Conservation (phyloP, 1,284 basidiomycete species). For the Apiotrichum mycotoxinovorans region DNA sequence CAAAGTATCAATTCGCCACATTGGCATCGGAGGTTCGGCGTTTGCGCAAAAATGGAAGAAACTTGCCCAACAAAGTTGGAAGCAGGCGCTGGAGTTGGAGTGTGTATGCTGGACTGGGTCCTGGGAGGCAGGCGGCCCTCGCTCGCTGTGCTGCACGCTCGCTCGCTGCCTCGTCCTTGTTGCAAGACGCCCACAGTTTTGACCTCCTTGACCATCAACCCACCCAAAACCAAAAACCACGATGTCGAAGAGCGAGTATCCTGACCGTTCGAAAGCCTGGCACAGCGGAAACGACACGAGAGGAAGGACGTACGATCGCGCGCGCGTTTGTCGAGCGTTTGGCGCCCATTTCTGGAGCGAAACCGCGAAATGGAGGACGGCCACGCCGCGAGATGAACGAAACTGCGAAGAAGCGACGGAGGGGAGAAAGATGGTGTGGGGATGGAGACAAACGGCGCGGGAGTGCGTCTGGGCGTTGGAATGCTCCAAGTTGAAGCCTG, state of each 20-base stretch:
- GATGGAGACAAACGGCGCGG: no score
- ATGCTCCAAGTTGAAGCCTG: no score
- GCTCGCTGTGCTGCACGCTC: not conserved
- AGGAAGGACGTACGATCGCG: no score
- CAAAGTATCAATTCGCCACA: not conserved
- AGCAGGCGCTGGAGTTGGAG: not conserved
- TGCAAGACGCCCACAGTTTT: not conserved
- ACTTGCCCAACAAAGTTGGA: not conserved
- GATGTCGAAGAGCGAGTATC: not conserved
- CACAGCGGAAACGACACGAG: not conserved
- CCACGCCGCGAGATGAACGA: not conserved
- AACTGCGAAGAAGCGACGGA: not conserved
- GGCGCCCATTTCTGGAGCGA: no score
- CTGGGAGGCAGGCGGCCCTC: not conserved
- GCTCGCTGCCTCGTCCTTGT: not conserved
- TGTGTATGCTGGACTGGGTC: not conserved
- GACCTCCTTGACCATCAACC: constrained; percentile 6
- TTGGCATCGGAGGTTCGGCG: not conserved
- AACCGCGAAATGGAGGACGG: no score
- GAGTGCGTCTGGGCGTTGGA: no score
- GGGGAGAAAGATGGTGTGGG: no score
- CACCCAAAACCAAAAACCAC: constrained; percentile 1
- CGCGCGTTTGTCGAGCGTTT: no score
- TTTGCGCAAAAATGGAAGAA: not conserved
- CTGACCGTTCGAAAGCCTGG: not conserved